Conservation (phyloP, 2,329 filamentous ascomycete species). For the Corinectria fuckeliana region DNA sequence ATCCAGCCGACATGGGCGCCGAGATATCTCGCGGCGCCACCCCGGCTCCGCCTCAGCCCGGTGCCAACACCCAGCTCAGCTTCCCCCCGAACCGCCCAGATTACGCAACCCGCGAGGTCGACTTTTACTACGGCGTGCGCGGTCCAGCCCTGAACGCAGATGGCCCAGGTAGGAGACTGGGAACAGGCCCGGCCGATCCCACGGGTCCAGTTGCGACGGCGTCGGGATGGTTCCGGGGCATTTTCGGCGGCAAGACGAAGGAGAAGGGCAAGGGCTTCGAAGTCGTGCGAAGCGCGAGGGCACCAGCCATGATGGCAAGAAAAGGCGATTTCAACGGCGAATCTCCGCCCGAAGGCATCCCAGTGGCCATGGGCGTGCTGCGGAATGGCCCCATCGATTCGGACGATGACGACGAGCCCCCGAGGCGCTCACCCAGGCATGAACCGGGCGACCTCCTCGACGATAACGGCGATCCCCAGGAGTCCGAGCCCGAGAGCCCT, state of each 20-base stretch:
- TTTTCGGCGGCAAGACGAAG: constrained; percentile 86
- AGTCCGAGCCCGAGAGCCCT: constrained; percentile 50
- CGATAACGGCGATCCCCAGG: constrained; percentile 53
- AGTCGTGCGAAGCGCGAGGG: constrained; percentile 87
- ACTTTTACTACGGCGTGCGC: constrained; percentile 94
- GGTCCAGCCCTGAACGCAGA: constrained; percentile 87
- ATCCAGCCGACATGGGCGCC: constrained; percentile 49
- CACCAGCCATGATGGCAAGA: constrained; percentile 73
- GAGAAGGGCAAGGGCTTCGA: constrained; percentile 97
- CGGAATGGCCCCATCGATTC: constrained; percentile 69
- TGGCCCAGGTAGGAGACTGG: constrained; percentile 80
- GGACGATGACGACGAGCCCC: constrained; percentile 59
- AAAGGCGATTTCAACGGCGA: constrained; percentile 65
- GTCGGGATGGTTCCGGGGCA: constrained; percentile 82
- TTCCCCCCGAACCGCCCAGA: constrained; percentile 71
- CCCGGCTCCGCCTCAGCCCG: constrained; percentile 47
- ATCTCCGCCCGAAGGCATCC: constrained; percentile 70
- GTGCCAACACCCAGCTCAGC: constrained; percentile 41
- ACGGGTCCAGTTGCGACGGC: constrained; percentile 90
- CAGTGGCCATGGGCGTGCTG: constrained; percentile 67
- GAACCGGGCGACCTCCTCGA: constrained; percentile 49
- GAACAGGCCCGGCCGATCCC: constrained; percentile 93
- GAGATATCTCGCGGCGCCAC: constrained; percentile 53
- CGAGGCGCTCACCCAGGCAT: constrained; percentile 36
- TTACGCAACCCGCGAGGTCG: constrained; percentile 92